These are phyloP conservation scores for Tuctoria greenei DNA, from an alignment of 176 grass and related monocot genomes.

Conservation along the genomic window DNA sequence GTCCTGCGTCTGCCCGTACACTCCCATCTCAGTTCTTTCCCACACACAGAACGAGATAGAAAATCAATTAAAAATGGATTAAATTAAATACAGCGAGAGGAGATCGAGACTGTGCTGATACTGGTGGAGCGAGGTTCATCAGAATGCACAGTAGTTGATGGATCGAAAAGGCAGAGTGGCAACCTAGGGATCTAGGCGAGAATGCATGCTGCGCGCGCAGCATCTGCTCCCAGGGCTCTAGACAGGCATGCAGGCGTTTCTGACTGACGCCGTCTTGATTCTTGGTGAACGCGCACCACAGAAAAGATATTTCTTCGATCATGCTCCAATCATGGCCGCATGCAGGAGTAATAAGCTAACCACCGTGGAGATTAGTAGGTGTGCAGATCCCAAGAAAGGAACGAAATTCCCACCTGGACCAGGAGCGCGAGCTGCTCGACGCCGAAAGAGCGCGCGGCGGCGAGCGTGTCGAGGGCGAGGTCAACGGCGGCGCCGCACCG, in stretches of 20 bases:
- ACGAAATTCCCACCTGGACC: slow-evolving; percentile 57
- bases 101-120: not conserved
- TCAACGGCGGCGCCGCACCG: slow-evolving; percentile 46
- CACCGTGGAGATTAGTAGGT: too few relatives aligned
- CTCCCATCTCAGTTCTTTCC: slow-evolving; percentile 29
- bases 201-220: slow-evolving; percentile 10
- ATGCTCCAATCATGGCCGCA: slow-evolving; percentile 23
- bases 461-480: slow-evolving; percentile 52
- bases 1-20: slow-evolving; percentile 28
- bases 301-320: slow-evolving; percentile 27
- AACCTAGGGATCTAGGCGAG: slow-evolving; percentile 49
- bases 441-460: slow-evolving; percentile 49
- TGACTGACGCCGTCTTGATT: too few relatives aligned
- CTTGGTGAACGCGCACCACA: too few relatives aligned
- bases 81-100: not conserved
- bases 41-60: not conserved
- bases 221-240: too few relatives aligned
- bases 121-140: slow-evolving; percentile 23
- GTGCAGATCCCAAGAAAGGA: slow-evolving; percentile 43
- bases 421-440: slow-evolving; percentile 83
- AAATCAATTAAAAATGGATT: slow-evolving; percentile 11
- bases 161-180: slow-evolving; percentile 51
- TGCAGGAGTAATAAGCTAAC: too few relatives aligned
- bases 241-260: too few relatives aligned
- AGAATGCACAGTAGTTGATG: slow-evolving; percentile 31